These are phyloP conservation scores for Suhomyces wounanorum DNA, from an alignment of 1,139 yeast species.

Conservation along the genomic window DNA sequence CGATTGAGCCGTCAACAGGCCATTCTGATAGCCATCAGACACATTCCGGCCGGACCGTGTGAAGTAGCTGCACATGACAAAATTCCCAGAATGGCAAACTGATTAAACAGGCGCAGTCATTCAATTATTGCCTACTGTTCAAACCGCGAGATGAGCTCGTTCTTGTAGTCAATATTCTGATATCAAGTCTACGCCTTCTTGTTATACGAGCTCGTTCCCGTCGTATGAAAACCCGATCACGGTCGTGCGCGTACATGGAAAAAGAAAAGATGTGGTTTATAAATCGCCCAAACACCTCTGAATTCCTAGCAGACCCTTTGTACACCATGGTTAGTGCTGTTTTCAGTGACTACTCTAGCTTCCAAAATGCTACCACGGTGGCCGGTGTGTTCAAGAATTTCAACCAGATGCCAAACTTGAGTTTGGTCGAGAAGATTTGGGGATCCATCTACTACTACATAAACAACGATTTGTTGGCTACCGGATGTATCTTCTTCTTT, in stretches of 20 bases:
- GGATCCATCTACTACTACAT: slow-evolving; percentile 46
- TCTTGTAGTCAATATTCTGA: neutral
- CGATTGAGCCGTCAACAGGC: too few relatives aligned
- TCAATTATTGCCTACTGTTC: neutral
- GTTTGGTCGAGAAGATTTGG: slow-evolving; percentile 41
- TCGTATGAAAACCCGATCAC: slow-evolving; percentile 7
- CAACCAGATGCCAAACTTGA: slow-evolving; percentile 29
- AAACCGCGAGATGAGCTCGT: neutral
- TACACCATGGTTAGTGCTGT: slow-evolving; percentile 23
- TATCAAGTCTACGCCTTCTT: neutral
- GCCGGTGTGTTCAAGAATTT: slow-evolving; percentile 40
- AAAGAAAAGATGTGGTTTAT: slow-evolving; percentile 6
- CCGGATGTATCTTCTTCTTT: slow-evolving; percentile 46
- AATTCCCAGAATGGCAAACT: too few relatives aligned
- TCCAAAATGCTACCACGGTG: slow-evolving; percentile 41
- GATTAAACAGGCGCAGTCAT: too few relatives aligned
- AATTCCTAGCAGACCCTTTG: neutral
- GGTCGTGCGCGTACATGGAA: slow-evolving; percentile 6
- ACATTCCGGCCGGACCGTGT: too few relatives aligned
- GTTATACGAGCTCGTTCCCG: slow-evolving; percentile 12
- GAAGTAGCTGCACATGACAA: too few relatives aligned
- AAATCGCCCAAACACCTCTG: neutral
- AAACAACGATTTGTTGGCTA: slow-evolving; percentile 47
- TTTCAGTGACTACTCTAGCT: slow-evolving; percentile 43
- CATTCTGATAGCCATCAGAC: too few relatives aligned